phyloP scores from a whole-genome alignment of 148 eudicot genomes.

The Arctostaphylos glauca region DNA sequence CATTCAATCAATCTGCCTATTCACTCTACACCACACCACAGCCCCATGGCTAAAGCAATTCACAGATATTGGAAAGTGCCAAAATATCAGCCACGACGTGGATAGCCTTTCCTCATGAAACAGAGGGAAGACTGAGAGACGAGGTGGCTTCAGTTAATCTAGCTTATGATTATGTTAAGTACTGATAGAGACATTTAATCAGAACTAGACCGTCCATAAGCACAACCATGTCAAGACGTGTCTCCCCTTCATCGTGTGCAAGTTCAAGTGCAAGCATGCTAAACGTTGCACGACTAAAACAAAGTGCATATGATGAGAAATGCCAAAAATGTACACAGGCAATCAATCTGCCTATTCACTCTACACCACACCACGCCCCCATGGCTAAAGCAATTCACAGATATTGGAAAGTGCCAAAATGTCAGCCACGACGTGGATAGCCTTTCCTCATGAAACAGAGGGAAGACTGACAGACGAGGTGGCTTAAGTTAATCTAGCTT shows the following conservation, averaged over 20 bases:
- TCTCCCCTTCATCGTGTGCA: not conserved
- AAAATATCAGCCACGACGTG: not conserved
- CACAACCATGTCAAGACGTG: not conserved
- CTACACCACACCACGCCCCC: not conserved
- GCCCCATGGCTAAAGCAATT: not conserved
- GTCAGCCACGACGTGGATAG: conserved; percentile 19
- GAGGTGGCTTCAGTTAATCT: conserved; percentile 8
- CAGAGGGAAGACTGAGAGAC: not conserved
- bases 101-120: conserved; percentile 2
- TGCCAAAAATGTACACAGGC: not conserved
- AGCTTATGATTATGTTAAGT: conserved; percentile 18
- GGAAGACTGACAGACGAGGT: conserved; percentile 18
- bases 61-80: not conserved
- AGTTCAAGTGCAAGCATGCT: not conserved
- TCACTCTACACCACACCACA: not conserved
- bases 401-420: not conserved
- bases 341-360: not conserved
- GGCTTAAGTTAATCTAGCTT: conserved; percentile 19
- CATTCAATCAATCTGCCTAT: not conserved
- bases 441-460: conserved; percentile 7
- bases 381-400: not conserved
- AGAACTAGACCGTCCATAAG: conserved; percentile 22
- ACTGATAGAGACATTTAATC: not conserved
- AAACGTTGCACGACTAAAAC: not conserved
- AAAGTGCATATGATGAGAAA: too few relatives aligned